Evolutionary conservation across 805 yeast species (phyloP).

Genomic region (Komagataella pastoris): DNA sequence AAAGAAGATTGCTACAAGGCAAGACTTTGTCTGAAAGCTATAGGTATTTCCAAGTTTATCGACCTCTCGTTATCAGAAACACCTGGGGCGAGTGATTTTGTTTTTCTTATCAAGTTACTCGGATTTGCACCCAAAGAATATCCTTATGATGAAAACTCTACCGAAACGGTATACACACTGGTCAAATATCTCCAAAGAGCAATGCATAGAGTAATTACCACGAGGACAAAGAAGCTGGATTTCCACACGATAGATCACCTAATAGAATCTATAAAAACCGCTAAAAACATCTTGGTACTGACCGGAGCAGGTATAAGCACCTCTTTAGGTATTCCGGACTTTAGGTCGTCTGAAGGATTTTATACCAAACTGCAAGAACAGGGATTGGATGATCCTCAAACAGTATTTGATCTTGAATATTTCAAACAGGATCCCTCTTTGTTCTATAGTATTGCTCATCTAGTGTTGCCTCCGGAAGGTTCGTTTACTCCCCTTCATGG

Average conservation of each 20-base stretch:
- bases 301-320: constrained; percentile 95
- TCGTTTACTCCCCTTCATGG: constrained; percentile 69
- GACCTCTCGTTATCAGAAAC: constrained; percentile 47
- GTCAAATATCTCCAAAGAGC: constrained; percentile 47
- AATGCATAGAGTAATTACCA: constrained; percentile 43
- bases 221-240: constrained; percentile 39
- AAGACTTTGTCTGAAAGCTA: constrained; percentile 37
- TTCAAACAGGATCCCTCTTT: constrained; percentile 67
- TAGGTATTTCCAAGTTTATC: constrained; percentile 50
- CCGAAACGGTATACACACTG: constrained; percentile 24
- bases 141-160: constrained; percentile 7
- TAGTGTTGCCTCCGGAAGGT: constrained; percentile 64
- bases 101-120: constrained; percentile 41
- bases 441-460: constrained; percentile 77
- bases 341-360: constrained; percentile 79
- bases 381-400: constrained; percentile 80
- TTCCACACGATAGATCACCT: constrained; percentile 50
- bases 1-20: constrained; percentile 31
- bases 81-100: constrained; percentile 43
- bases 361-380: constrained; percentile 55
- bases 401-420: constrained; percentile 65
- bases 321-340: constrained; percentile 83
- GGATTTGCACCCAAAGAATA: constrained; percentile 33
- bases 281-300: constrained; percentile 53
- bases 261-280: constrained; percentile 33